Conservation (phyloP, 371 early-diverging fungal genomes). For the Mycotypha africana region DNA sequence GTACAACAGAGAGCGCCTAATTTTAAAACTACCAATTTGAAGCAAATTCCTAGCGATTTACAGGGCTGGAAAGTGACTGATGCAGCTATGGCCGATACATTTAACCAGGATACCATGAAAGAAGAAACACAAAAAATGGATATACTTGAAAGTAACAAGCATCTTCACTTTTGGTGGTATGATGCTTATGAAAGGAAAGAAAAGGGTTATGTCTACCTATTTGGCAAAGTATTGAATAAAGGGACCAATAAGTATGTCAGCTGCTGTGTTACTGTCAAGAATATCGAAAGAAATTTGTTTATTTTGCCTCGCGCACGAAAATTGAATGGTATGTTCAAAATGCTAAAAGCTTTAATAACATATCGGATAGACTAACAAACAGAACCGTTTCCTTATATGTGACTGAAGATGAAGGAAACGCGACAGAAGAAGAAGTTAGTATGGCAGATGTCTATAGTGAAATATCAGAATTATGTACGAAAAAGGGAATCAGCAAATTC, state of each 20-base stretch:
- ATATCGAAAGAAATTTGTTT: constrained; percentile 83
- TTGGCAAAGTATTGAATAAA: constrained; percentile 77
- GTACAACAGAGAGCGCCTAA: too few relatives aligned
- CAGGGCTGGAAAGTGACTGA: constrained; percentile 27
- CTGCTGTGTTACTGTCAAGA: constrained; percentile 79
- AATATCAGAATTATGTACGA: constrained; percentile 54
- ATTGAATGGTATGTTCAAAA: constrained; percentile 42
- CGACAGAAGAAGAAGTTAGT: constrained; percentile 54
- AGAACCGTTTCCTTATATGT: too few relatives aligned
- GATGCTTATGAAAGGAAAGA: constrained; percentile 83
- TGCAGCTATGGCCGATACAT: constrained; percentile 11
- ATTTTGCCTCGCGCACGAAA: constrained; percentile 70
- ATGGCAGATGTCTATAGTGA: constrained; percentile 74
- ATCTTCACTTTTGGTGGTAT: constrained; percentile 81
- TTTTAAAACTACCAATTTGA: constrained; percentile 1
- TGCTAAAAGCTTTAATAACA: neutral
- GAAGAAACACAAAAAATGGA: constrained; percentile 19
- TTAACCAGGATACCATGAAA: constrained; percentile 13
- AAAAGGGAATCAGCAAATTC: constrained; percentile 52
- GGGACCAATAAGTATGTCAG: constrained; percentile 56
- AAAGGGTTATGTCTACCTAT: constrained; percentile 79
- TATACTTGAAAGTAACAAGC: constrained; percentile 58
- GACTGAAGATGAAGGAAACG: constrained; percentile 42
- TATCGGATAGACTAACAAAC: neutral
- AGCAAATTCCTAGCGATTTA: constrained; percentile 11